These are phyloP conservation scores for Lichtheimia ramosa DNA, from an alignment of 371 early-diverging fungal genomes.

Conservation along the genomic window DNA sequence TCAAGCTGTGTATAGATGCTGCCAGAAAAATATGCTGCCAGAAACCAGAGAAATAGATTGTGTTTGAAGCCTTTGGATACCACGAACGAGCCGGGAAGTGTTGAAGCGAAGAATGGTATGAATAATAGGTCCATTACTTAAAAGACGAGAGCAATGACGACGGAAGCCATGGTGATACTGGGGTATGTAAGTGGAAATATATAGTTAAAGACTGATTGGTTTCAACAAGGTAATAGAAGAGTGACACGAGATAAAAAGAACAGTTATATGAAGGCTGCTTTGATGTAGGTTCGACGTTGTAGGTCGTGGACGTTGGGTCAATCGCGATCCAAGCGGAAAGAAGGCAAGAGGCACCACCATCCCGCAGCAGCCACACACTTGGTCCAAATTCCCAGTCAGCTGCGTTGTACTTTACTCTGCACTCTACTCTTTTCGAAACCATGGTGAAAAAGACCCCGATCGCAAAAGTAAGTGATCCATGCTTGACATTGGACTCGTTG, in stretches of 20 bases:
- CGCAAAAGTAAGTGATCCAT: background rate
- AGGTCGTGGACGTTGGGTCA: too few species aligned
- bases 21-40: background rate
- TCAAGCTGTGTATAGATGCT: background rate
- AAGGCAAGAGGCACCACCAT: too few species aligned
- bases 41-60: conserved; percentile 1
- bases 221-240: too few species aligned
- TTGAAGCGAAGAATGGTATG: conserved; percentile 8
- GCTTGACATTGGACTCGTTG: background rate
- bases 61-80: conserved; percentile 3
- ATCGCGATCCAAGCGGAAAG: too few species aligned
- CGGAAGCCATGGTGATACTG: conserved; percentile 26
- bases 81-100: conserved; percentile 11
- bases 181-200: too few species aligned
- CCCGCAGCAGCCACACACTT: too few species aligned
- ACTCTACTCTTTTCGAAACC: background rate
- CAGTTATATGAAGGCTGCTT: too few species aligned
- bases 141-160: conserved; percentile 12
- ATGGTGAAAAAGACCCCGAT: background rate
- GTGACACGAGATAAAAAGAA: too few species aligned
- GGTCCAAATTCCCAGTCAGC: too few species aligned
- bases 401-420: too few species aligned
- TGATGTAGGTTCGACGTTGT: too few species aligned
- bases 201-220: too few species aligned
- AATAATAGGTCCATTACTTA: conserved; percentile 21